Base-by-base conservation (phyloP, 371 early-diverging fungal species). In the Mortierella sp. region DNA sequence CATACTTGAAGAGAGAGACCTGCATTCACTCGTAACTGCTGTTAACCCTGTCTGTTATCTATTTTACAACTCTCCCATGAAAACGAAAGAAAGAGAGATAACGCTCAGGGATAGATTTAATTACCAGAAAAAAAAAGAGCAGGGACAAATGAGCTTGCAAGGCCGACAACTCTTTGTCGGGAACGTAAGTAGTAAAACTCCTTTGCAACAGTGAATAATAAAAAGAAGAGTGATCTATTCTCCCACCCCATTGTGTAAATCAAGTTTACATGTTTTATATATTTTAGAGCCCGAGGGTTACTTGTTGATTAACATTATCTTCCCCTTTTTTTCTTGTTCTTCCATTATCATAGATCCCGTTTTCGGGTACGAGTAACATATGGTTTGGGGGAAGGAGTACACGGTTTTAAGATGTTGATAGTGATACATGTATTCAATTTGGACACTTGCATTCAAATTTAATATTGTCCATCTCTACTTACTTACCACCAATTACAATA, bases 161-260 rank as follows among this genome's bases (percentile, higher is more conserved):
- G 73, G 73, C 26, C 69, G 78, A 68, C 78, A 78, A 66, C 63
- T 78, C 2, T 78, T 78, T 69, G 59, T 78, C 32, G 78, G 78
- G 66, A 78, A 78, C 57, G 78, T 78, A 78, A 49, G 78, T 65
- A 43, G 39, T 11, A 3, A 8, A 9, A 26, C 24, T 24, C 22
- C 16, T 10, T 9, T 22, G 5, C n/a, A n/a, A 16, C 43, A 61
- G 9, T 4, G 43, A n/a, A 45, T 28, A 30, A 47, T 35, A 40
- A 40, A n/a, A 43, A 10, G 52, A n/a, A 51, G 32, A 20, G 22
- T 47, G 54, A 30, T 43, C 32, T 32, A n/a, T 57, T 32, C 22
- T 35, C n/a, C n/a, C n/a, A n/a, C n/a, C n/a, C n/a, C n/a, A n/a
- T n/a, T 35, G 35, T 35, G 35, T 35, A 35, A 35, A 35, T 35